These are phyloP conservation scores for Paraglomus occultum DNA, from an alignment of 192 early-diverging fungal genomes.

Conservation along the genomic window DNA sequence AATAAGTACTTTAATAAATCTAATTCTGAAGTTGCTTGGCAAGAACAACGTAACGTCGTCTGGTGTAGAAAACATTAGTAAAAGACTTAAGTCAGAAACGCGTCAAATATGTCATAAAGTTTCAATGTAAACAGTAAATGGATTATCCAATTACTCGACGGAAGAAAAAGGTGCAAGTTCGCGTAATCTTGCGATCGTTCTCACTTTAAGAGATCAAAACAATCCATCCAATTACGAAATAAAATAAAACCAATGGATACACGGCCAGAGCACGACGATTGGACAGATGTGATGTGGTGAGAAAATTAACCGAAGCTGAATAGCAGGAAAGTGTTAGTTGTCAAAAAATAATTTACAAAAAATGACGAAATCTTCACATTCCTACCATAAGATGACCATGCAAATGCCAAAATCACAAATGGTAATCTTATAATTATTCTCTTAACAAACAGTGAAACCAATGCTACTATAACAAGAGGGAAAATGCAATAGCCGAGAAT, in stretches of 20 bases:
- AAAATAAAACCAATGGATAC: constrained; percentile 95
- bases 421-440: constrained; percentile 72
- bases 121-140: too few species aligned
- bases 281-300: constrained; percentile 81
- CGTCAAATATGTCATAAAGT: too few species aligned
- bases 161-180: too few species aligned
- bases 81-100: too few species aligned
- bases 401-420: constrained; percentile 72
- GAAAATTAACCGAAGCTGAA: constrained; percentile 87
- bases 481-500: constrained; percentile 97
- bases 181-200: too few species aligned
- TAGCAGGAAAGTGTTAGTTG: background rate
- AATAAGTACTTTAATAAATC: too few species aligned
- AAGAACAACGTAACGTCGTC: too few species aligned
- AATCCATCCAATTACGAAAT: constrained; percentile 94
- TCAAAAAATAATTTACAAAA: background rate
- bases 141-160: too few species aligned
- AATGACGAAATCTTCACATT: background rate
- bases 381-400: constrained; percentile 83
- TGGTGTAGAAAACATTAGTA: too few species aligned
- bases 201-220: constrained; percentile 79
- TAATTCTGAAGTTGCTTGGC: too few species aligned
- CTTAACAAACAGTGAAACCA: constrained; percentile 65
- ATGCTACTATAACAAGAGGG: constrained; percentile 79
- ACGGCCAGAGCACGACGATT: constrained; percentile 85